Evolutionary conservation across 257 asterid species (phyloP), one percentile per base, ranked within the genome.

Genomic region (Nicotiana otophora): DNA sequence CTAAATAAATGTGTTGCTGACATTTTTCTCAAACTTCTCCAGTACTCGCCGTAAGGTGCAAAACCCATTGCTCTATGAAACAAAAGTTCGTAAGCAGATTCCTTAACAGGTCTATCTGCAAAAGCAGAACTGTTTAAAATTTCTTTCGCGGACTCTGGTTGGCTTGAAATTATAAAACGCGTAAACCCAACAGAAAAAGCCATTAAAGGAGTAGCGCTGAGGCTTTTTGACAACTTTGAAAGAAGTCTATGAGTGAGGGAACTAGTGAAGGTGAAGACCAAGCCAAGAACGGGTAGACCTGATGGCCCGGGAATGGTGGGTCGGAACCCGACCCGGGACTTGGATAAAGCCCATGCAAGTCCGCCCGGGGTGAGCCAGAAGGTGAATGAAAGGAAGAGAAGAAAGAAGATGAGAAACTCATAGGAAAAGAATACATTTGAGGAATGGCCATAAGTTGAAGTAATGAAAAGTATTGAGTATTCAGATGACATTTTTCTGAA

Each of bases 1-100:
- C 95, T 82, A 67, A 94, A 92, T 87, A 94, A 63, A 51, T 94
- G 93, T 10, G 91, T 87, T 2, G 97, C 90, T 0, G 97, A 90
- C 16, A 93, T 85, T 75, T 95, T 86, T 58, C 97, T 83, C 81
- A 94, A 60, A 51, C 81, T 84, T 85, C 97, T 85, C 98, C 98
- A 94, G 66, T 95, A 93, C 42, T 87, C 95, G 0, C 98, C 98
- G 30, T 92, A 91, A 5, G 96, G 95, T 1, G 98, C 97, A 78
- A 95, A 95, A 0, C 98, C 98, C 96, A 95, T 95, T 48, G 98
- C 98, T 26, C 91, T 87, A 19, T 92, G 89, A 30, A 95, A 95
- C 82, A 95, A 30, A 4, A 95, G 95, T 83, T 81, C 89, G 33
- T 89, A 86, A 0, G 97, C 97, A 0, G 97, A 90, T 69, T 93